A percentile compares a stretch with the other conserved stretches of the same genome.
Conservation (phyloP, 2,329 filamentous ascomycete species). For the Pestalotiopsis sp. region DNA sequence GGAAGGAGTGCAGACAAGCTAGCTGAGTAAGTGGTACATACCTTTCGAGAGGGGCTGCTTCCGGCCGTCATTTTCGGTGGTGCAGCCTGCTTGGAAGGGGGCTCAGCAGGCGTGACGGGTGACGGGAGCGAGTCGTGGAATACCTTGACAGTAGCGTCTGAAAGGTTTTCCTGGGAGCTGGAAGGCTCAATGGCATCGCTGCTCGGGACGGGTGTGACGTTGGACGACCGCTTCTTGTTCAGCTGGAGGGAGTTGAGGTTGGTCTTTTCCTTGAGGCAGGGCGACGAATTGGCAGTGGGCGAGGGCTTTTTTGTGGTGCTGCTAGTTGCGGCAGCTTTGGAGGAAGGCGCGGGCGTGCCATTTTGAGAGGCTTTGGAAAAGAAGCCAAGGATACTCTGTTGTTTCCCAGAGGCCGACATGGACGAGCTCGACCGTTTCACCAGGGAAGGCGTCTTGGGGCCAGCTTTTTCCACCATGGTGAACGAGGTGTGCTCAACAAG, state of each 20-base stretch:
- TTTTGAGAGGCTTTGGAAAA: conserved; percentile 63
- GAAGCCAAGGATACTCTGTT: conserved; percentile 79
- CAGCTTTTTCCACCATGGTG: conserved; percentile 31
- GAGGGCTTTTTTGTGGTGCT: conserved; percentile 22
- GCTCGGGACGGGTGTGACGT: conserved; percentile 76
- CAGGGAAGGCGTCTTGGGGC: conserved; percentile 40
- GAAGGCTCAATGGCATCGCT: conserved; percentile 73
- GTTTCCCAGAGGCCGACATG: conserved; percentile 54
- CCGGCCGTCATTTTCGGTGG: conserved; percentile 43
- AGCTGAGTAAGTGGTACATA: conserved; percentile 41
- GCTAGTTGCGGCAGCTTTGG: conserved; percentile 26
- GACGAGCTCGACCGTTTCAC: conserved; percentile 48
- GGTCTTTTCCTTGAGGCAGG: conserved; percentile 49
- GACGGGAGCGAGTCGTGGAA: conserved; percentile 53
- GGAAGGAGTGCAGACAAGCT: not conserved
- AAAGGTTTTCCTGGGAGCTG: conserved; percentile 69
- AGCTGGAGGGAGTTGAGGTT: conserved; percentile 47
- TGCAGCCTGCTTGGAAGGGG: conserved; percentile 42
- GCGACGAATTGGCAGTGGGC: conserved; percentile 30
- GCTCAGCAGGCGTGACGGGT: conserved; percentile 44
- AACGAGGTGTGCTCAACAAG: not conserved
- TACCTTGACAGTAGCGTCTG: conserved; percentile 48
- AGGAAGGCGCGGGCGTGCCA: conserved; percentile 38
- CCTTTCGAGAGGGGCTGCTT: conserved; percentile 82
- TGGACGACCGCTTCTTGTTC: conserved; percentile 38